Percentiles rank a stretch among this genome's conserved stretches.
phyloP scores from a whole-genome alignment of 1,284 basidiomycete genomes.

The Cryptococcus depauperatus region DNA sequence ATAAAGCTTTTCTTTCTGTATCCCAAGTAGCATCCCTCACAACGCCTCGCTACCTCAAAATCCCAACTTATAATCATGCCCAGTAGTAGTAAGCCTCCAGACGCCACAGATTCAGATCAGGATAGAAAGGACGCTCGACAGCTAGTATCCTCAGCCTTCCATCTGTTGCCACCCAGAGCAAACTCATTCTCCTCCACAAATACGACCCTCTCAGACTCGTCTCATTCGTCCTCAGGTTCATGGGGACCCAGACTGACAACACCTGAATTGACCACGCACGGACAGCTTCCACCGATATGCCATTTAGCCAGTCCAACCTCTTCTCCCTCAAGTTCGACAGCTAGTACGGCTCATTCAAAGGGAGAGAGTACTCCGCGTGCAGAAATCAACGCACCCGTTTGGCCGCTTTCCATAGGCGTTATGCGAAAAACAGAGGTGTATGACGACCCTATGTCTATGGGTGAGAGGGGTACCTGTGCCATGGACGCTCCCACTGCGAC shows the following conservation, averaged over 20 bases:
- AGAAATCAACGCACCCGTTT: slow-evolving; percentile 20
- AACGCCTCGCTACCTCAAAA: not conserved
- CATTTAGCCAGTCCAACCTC: not conserved
- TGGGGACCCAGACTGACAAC: slow-evolving; percentile 9
- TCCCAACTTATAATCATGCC: no score
- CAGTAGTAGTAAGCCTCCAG: not conserved
- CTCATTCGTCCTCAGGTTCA: slow-evolving; percentile 8
- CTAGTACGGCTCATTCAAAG: slow-evolving; percentile 20
- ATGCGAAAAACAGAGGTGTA: not conserved
- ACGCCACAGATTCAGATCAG: not conserved
- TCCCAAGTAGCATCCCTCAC: not conserved
- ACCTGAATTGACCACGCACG: slow-evolving; percentile 6
- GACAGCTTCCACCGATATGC: not conserved
- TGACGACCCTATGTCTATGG: slow-evolving; percentile 3
- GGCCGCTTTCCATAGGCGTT: slow-evolving; percentile 14
- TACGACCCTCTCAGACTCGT: slow-evolving; percentile 3
- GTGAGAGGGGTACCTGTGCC: not conserved
- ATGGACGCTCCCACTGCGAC: not conserved
- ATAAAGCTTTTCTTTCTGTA: no score
- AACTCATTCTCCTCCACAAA: slow-evolving; percentile 10
- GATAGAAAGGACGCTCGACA: no score
- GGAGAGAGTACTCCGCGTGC: slow-evolving; percentile 26
- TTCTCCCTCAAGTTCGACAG: slow-evolving; percentile 22
- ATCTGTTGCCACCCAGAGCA: slow-evolving; percentile 6
- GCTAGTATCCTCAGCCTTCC: not conserved